Evolutionary conservation across 345 rosid species (phyloP).

Genomic region (Murraya paniculata): DNA sequence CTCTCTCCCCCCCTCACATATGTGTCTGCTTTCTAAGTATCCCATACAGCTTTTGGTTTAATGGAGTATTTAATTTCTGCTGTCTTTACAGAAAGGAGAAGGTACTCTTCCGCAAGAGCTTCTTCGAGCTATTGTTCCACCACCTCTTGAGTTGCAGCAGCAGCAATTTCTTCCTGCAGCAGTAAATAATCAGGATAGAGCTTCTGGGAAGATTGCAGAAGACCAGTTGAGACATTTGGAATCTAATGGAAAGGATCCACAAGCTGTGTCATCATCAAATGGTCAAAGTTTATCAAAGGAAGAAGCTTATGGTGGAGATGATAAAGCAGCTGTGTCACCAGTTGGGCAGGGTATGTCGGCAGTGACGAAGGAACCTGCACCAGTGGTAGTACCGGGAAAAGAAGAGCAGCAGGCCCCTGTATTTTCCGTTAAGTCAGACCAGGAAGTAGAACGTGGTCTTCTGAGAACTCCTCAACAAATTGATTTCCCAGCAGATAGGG

Average conservation of each 20-base stretch:
- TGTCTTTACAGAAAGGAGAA: conserved; percentile 83
- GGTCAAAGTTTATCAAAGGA: conserved; percentile 51
- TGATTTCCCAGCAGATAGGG: conserved; percentile 68
- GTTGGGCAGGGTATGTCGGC: conserved; percentile 40
- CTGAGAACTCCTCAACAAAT: conserved; percentile 49
- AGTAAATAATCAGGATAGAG: conserved; percentile 56
- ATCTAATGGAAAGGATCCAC: conserved; percentile 55
- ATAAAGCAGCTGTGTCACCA: conserved; percentile 51
- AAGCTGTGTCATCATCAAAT: conserved; percentile 40
- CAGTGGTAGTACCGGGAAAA: conserved; percentile 45
- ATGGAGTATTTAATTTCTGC: conserved; percentile 12
- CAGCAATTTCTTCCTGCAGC: conserved; percentile 44
- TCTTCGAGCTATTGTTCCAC: conserved; percentile 86
- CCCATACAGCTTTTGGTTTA: not conserved
- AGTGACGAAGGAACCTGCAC: conserved; percentile 47
- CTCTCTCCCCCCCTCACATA: not conserved
- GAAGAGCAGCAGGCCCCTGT: conserved; percentile 71
- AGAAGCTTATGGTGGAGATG: conserved; percentile 56
- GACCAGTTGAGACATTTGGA: conserved; percentile 59
- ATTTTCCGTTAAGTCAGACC: conserved; percentile 63
- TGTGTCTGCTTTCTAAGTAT: not conserved
- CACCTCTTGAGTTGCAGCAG: conserved; percentile 74
- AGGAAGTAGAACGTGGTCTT: conserved; percentile 57
- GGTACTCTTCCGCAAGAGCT: conserved; percentile 91
- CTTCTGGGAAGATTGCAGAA: conserved; percentile 56